Conservation (phyloP, 2,329 filamentous ascomycete species). For the Trichoderma semiorbis region DNA sequence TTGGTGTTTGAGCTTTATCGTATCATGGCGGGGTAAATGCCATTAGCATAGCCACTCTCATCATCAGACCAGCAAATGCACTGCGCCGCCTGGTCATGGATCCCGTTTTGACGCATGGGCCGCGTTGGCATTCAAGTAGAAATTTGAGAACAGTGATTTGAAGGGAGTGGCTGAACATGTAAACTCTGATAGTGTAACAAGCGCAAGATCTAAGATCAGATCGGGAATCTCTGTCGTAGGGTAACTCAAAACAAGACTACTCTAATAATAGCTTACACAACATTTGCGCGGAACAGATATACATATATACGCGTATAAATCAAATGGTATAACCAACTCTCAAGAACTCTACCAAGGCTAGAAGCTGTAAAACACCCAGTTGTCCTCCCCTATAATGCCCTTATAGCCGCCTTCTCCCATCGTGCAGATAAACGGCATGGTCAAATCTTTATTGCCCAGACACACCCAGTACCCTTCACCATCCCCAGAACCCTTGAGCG, state of each 20-base stretch:
- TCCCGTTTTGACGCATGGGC: background rate
- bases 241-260: background rate
- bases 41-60: slow-evolving; percentile 11
- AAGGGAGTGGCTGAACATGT: background rate
- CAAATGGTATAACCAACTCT: background rate
- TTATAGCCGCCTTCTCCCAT: slow-evolving; percentile 6
- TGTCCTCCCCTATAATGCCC: background rate
- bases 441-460: slow-evolving; percentile 24
- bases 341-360: background rate
- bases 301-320: background rate
- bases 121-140: too few relatives aligned
- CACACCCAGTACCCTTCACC: slow-evolving; percentile 28
- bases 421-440: background rate
- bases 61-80: slow-evolving; percentile 5
- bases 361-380: slow-evolving; percentile 15
- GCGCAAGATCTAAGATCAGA: background rate
- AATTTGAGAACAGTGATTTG: background rate
- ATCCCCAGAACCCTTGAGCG: slow-evolving; percentile 15
- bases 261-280: background rate
- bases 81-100: background rate
- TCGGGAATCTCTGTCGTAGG: background rate
- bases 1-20: background rate
- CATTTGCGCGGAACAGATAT: background rate
- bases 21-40: slow-evolving; percentile 6
- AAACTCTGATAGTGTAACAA: background rate